Percentiles rank a stretch among this genome's conserved stretches.
These are phyloP conservation scores for Penicillium digitatum DNA, from an alignment of 2,329 filamentous ascomycete genomes.

Conservation along the genomic window DNA sequence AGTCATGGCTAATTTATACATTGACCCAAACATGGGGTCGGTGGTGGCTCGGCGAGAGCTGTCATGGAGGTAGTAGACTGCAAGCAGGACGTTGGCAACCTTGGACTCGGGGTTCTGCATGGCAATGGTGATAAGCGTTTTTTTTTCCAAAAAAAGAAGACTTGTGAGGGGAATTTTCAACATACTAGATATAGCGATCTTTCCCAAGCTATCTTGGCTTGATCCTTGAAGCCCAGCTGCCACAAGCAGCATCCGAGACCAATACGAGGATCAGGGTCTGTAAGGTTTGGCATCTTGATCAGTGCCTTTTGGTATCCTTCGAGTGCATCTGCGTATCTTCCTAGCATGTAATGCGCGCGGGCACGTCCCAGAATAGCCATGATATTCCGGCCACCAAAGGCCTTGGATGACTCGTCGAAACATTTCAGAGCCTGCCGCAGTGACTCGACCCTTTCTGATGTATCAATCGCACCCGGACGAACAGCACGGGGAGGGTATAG, in stretches of 20 bases:
- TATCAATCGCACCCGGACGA: constrained; percentile 60
- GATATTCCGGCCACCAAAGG: constrained; percentile 82
- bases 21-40: constrained; percentile 74
- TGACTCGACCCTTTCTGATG: constrained; percentile 68
- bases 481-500: constrained; percentile 69
- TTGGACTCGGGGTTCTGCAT: constrained; percentile 71
- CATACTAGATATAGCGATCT: constrained; percentile 71
- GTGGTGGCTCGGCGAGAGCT: constrained; percentile 78
- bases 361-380: constrained; percentile 89
- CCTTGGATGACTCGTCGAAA: constrained; percentile 87
- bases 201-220: constrained; percentile 88
- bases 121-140: background rate
- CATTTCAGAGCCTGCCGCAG: constrained; percentile 82
- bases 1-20: constrained; percentile 92
- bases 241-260: constrained; percentile 96
- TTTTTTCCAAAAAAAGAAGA: background rate
- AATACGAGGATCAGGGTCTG: constrained; percentile 91
- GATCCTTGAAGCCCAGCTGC: constrained; percentile 91
- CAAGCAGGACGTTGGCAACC: constrained; percentile 83
- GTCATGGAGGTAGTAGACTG: constrained; percentile 81
- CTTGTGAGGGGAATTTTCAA: background rate
- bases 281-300: constrained; percentile 76
- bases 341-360: constrained; percentile 78
- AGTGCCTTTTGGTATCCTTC: constrained; percentile 83
- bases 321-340: constrained; percentile 78